Evolutionary conservation across 441 rosid genomes (phyloP).

Genomic region (Gossypium schwendimanii): DNA sequence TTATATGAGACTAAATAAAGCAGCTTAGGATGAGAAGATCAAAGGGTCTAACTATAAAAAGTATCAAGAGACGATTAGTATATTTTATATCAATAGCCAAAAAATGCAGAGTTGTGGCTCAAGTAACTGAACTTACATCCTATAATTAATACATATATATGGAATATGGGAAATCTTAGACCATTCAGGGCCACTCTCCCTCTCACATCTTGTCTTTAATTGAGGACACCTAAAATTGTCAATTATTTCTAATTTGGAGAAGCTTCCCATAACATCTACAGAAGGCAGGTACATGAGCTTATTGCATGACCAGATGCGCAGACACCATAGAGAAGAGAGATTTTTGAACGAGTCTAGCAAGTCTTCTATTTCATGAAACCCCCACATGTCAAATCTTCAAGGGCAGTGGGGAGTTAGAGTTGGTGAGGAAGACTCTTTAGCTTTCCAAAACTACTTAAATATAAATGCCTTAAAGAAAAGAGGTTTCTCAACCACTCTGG

Average conservation of each 20-base stretch:
- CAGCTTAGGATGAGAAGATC: too few species aligned
- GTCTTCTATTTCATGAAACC: neutral
- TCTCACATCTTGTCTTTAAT: neutral
- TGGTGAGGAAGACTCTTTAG: neutral
- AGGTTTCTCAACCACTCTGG: neutral
- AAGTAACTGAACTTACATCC: neutral
- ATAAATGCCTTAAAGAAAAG: neutral
- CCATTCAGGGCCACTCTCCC: neutral
- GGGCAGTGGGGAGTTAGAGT: neutral
- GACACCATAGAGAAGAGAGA: constrained; percentile 12
- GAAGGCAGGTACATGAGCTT: constrained; percentile 5
- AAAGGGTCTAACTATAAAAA: neutral
- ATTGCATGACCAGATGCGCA: neutral
- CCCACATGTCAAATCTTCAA: neutral
- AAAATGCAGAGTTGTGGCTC: neutral
- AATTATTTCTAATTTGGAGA: neutral
- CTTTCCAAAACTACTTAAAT: neutral
- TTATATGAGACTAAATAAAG: too few species aligned
- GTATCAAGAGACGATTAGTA: neutral
- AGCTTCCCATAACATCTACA: neutral
- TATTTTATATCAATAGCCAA: neutral
- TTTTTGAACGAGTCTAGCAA: constrained; percentile 28
- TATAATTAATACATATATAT: too few species aligned
- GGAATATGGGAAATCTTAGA: neutral
- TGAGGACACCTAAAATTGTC: neutral